These are phyloP conservation scores for Cryptococcus sp. DNA, from an alignment of 1,284 basidiomycete species.

Conservation along the genomic window DNA sequence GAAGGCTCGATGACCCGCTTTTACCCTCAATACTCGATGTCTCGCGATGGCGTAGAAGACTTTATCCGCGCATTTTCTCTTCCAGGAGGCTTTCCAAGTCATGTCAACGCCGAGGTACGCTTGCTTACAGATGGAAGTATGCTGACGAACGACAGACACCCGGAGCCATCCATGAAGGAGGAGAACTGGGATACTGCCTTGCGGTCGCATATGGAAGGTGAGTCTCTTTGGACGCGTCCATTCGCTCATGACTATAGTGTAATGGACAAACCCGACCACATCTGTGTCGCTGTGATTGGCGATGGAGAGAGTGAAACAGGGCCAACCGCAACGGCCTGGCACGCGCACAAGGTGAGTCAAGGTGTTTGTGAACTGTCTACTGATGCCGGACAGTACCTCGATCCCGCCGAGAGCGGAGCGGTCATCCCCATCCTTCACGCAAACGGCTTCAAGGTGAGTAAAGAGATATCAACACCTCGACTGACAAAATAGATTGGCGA, in stretches of 20 bases:
- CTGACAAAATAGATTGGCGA: conserved; percentile 79
- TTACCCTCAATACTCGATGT: conserved; percentile 69
- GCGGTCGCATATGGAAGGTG: conserved; percentile 71
- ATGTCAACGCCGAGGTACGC: conserved; percentile 49
- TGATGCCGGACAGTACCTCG: conserved; percentile 64
- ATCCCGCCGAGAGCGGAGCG: conserved; percentile 85
- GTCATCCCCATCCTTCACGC: conserved; percentile 84
- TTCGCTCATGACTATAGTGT: conserved; percentile 44
- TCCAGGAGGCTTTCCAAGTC: conserved; percentile 57
- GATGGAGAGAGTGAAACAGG: conserved; percentile 88
- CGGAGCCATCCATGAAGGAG: conserved; percentile 84
- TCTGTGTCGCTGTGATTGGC: conserved; percentile 75
- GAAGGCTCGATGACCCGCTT: conserved; percentile 75
- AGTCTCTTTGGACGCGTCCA: neutral
- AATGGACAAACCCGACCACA: conserved; percentile 84
- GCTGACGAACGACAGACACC: conserved; percentile 63
- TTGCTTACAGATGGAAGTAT: too few relatives aligned
- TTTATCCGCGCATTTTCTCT: conserved; percentile 55
- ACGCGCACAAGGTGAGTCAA: conserved; percentile 63
- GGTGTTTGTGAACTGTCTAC: neutral
- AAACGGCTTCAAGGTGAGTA: conserved; percentile 59
- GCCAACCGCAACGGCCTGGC: conserved; percentile 78
- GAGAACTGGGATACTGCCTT: conserved; percentile 85
- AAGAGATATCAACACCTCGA: neutral
- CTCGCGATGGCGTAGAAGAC: conserved; percentile 63